Evolutionary conservation across 345 rosid species (phyloP).

Genomic region (Corchorus capsularis): DNA sequence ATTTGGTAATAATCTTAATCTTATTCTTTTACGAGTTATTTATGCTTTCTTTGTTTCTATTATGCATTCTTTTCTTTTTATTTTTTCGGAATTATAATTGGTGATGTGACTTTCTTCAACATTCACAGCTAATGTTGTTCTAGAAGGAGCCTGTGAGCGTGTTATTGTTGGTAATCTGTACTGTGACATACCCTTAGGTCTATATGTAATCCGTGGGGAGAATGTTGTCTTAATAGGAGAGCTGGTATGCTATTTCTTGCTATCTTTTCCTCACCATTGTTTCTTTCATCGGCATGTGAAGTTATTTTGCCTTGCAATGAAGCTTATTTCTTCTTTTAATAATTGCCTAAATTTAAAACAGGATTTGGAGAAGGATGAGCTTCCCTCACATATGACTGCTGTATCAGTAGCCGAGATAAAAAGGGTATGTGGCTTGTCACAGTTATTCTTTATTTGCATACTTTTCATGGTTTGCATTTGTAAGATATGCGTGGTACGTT

Average conservation of each 20-base stretch:
- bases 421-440: slow-evolving; percentile 37
- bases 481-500: too few relatives aligned
- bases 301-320: not conserved
- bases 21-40: not conserved
- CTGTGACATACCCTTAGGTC: slow-evolving; percentile 89
- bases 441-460: not conserved
- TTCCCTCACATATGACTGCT: slow-evolving; percentile 59
- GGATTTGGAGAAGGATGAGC: slow-evolving; percentile 72
- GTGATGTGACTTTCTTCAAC: slow-evolving; percentile 9
- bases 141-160: slow-evolving; percentile 94
- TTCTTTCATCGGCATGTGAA: not conserved
- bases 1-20: slow-evolving; percentile 54
- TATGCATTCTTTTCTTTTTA: not conserved
- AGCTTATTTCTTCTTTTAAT: not conserved
- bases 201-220: slow-evolving; percentile 88
- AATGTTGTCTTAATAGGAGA: slow-evolving; percentile 93
- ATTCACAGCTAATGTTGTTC: slow-evolving; percentile 81
- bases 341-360: slow-evolving; percentile 20
- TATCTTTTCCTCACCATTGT: not conserved
- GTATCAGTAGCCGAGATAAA: slow-evolving; percentile 59
- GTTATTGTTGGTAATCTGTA: slow-evolving; percentile 83
- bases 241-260: slow-evolving; percentile 52
- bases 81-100: slow-evolving; percentile 1
- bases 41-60: not conserved
- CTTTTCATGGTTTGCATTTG: not conserved